Percentiles rank a stretch among this genome's conserved stretches.
phyloP scores from a whole-genome alignment of 2,329 filamentous ascomycete species.

The Aspergillus jensenii region DNA sequence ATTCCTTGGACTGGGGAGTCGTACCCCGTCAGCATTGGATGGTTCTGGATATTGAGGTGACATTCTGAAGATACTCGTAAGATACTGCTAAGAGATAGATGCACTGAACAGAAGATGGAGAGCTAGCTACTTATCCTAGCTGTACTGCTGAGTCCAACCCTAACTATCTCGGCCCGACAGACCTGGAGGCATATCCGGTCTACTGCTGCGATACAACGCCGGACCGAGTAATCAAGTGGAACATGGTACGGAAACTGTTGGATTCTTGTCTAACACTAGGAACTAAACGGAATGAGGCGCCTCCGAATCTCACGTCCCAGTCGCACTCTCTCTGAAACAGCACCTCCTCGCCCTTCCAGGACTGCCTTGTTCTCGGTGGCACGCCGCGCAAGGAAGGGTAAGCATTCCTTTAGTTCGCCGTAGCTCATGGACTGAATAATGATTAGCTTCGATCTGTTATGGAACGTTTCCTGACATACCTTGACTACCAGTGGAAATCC shows the following conservation, averaged over 20 bases:
- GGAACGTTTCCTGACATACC: background rate
- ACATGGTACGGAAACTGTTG: no score
- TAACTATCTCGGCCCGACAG: no score
- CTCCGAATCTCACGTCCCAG: background rate
- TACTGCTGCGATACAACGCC: no score
- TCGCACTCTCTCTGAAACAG: background rate
- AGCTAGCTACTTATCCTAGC: no score
- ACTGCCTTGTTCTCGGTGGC: background rate
- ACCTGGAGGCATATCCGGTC: no score
- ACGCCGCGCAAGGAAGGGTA: background rate
- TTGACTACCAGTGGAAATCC: slow-evolving; percentile 7
- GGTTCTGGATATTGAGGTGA: background rate
- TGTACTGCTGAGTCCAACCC: no score
- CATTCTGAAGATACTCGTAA: background rate
- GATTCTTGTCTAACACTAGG: background rate
- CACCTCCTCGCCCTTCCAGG: background rate
- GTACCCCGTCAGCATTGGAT: background rate
- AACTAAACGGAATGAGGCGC: background rate
- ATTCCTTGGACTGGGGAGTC: background rate
- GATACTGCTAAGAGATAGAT: no score
- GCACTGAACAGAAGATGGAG: no score
- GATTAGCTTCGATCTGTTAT: background rate
- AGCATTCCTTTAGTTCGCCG: background rate
- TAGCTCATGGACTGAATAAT: background rate
- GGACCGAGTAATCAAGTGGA: no score